A percentile compares a stretch with the other conserved stretches of the same genome.
phyloP scores from a whole-genome alignment of 2,329 filamentous ascomycete species.

The Orbilia oligospora region DNA sequence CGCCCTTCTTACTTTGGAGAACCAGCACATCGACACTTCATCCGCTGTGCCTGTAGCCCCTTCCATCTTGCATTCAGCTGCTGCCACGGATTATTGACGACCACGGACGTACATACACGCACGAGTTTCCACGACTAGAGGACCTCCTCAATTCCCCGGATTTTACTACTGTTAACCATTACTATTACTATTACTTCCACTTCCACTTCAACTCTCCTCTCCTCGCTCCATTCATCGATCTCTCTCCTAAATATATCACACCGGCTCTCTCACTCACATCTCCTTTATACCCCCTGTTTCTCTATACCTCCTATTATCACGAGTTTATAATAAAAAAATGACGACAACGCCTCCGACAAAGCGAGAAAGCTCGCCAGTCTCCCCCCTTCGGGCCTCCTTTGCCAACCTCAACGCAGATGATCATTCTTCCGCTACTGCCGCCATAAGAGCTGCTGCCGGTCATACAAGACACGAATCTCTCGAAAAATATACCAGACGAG shows the following conservation, averaged over 20 bases:
- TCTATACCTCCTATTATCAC: conserved; percentile 2
- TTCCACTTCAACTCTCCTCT: neutral
- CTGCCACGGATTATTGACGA: conserved; percentile 32
- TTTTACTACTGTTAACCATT: conserved; percentile 10
- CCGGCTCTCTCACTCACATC: conserved; percentile 23
- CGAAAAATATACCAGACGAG: conserved; percentile 58
- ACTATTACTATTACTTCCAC: too few species aligned
- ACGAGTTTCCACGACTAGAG: conserved; percentile 1
- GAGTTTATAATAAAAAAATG: conserved; percentile 49
- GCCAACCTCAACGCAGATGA: conserved; percentile 58
- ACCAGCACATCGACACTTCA: conserved; percentile 61
- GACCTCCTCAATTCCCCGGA: conserved; percentile 39
- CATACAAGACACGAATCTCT: conserved; percentile 61
- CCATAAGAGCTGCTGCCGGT: conserved; percentile 55
- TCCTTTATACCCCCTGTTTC: neutral
- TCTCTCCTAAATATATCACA: conserved; percentile 13
- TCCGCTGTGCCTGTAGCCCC: conserved; percentile 31
- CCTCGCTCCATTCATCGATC: conserved; percentile 18
- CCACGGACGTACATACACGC: conserved; percentile 20
- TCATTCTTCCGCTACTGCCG: conserved; percentile 51
- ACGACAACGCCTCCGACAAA: conserved; percentile 59
- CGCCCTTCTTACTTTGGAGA: conserved; percentile 28
- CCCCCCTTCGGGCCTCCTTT: conserved; percentile 58
- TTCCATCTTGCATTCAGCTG: conserved; percentile 53
- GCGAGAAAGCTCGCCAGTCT: conserved; percentile 57